Conservation (phyloP, 148 eudicot species). For the Rhododendron ovatum region DNA sequence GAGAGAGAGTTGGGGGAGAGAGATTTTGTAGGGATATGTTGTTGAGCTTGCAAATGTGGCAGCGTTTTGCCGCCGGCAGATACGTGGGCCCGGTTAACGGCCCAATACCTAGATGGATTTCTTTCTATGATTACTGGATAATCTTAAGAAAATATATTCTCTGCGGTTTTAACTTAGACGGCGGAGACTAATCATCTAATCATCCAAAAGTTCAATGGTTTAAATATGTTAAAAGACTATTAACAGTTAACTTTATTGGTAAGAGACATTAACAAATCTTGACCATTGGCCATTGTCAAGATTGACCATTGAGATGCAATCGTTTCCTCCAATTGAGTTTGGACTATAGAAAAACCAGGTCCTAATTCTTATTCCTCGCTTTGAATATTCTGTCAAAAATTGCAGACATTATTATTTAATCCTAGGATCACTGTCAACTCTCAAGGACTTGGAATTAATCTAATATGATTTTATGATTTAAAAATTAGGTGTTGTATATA, state of each 20-base stretch:
- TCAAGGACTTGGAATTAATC: neutral
- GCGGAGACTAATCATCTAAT: neutral
- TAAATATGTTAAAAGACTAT: too few species aligned
- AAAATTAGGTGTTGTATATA: neutral
- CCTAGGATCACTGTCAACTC: neutral
- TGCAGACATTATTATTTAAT: neutral
- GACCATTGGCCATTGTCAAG: neutral
- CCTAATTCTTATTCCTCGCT: neutral
- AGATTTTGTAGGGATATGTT: too few species aligned
- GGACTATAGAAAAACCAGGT: neutral
- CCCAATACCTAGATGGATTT: neutral
- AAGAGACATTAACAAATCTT: neutral
- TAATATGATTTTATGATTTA: neutral
- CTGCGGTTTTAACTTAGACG: neutral
- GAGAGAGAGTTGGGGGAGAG: too few species aligned
- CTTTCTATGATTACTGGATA: neutral
- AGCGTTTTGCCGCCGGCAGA: neutral
- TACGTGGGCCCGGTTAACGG: neutral
- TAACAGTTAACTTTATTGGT: neutral
- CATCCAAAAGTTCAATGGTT: neutral
- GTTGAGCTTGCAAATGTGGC: too few species aligned
- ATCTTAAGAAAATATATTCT: too few species aligned
- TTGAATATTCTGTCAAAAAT: neutral
- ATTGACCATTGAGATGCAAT: neutral
- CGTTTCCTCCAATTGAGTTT: neutral